Base-by-base conservation (phyloP, 768 basidiomycete species). In the Asterophora lycoperdoides region DNA sequence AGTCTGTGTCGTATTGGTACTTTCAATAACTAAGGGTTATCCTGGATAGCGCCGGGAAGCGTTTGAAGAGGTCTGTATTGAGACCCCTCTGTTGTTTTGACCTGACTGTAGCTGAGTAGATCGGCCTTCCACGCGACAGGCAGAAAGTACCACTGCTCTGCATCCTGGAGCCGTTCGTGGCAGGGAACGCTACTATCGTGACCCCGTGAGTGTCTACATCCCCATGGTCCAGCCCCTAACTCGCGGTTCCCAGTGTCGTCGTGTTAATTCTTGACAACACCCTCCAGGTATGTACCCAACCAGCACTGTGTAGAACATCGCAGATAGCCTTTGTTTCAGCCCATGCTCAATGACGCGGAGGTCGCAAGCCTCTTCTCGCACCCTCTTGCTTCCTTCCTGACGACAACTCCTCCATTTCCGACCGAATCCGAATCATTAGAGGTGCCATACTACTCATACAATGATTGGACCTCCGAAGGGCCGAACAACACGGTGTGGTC, bases 311-410 rank as follows among this genome's bases (percentile, higher is more conserved):
- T n/a, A n/a, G n/a, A n/a, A n/a, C n/a, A n/a, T n/a, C n/a, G 29
- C 49, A 35, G 5, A n/a, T 26, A 19, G n/a, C 4, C 32, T 18
- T 19, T n/a, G n/a, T 11, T 37, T 18, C 56, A 93, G 86, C 92
- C 92, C 0, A 82, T 87, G 18, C 71, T 93, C 10, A 93, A 94
- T 60, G 64, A 75, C 8, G 74, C 80, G 0, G 92, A 94, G 72
- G 92, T 94, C 14, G 71, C 79, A 1, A 77, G 79, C 35, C 75
- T 94, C 42, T 94, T 95, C 68, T 91, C 92, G 0, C 92, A 92
- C 57, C 91, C 93, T 0, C 77, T 95, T 8, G 61, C 68, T 13
- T 79, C 86, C 1, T 90, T 94, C 64, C 72, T 94, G 11, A 73
- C 74, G 36, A 76, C 78, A 1, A 74, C 71, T 0, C 72, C 84